These are phyloP conservation scores for Coemansia sp. DNA, from an alignment of 192 early-diverging fungal genomes.

Conservation along the genomic window DNA sequence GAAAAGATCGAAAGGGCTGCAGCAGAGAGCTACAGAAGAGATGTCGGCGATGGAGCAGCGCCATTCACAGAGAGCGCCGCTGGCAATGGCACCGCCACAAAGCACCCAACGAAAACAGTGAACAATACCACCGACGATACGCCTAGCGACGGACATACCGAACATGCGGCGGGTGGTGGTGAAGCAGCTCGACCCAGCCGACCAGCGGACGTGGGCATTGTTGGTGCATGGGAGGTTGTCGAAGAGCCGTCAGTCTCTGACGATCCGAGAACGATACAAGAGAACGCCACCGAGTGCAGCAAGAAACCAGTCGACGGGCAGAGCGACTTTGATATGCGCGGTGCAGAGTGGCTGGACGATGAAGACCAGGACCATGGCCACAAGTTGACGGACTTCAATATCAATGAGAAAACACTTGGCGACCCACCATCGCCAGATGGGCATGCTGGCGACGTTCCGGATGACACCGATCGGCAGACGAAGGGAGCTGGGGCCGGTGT, in stretches of 20 bases:
- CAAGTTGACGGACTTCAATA: constrained; percentile 22
- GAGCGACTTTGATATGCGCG: constrained; percentile 15
- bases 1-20: constrained; percentile 66
- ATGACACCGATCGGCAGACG: background rate
- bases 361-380: constrained; percentile 17
- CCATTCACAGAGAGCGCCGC: background rate
- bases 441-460: background rate
- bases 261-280: background rate
- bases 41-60: constrained; percentile 12
- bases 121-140: background rate
- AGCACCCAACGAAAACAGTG: background rate
- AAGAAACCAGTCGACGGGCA: background rate
- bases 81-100: background rate
- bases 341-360: constrained; percentile 35
- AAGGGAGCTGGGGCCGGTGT: background rate
- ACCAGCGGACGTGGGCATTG: constrained; percentile 29
- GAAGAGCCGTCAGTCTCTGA: constrained; percentile 11
- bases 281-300: too few species aligned
- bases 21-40: constrained; percentile 23
- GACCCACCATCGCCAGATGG: background rate
- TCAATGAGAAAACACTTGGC: constrained; percentile 35
- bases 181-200: constrained; percentile 5
- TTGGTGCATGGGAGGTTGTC: constrained; percentile 47
- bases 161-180: background rate
- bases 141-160: background rate